A percentile compares a stretch with the other conserved stretches of the same genome.
phyloP scores from a whole-genome alignment of 1,284 basidiomycete species.

The Ustilago curta region DNA sequence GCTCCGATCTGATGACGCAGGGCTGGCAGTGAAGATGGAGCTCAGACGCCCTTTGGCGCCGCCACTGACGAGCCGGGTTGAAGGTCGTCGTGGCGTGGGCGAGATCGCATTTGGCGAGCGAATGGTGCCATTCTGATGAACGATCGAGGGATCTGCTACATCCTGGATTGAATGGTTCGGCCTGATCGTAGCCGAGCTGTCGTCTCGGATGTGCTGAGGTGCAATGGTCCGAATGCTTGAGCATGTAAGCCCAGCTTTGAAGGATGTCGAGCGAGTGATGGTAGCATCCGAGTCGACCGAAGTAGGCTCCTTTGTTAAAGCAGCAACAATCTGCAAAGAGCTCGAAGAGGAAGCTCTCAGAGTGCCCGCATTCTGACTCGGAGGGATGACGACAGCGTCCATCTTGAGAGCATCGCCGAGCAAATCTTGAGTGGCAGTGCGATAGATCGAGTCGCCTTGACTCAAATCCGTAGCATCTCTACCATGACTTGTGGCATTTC shows the following conservation, averaged over 20 bases:
- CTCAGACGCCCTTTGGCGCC: constrained; percentile 27
- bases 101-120: not conserved
- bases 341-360: constrained; percentile 14
- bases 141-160: not conserved
- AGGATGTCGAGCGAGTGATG: constrained; percentile 27
- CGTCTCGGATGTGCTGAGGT: constrained; percentile 35
- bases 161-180: constrained; percentile 20
- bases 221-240: constrained; percentile 3
- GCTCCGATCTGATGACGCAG: constrained; percentile 17
- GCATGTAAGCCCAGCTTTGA: constrained; percentile 15
- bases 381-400: constrained; percentile 42
- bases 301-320: constrained; percentile 2
- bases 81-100: constrained; percentile 17
- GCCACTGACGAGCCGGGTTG: constrained; percentile 18
- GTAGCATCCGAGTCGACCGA: constrained; percentile 22
- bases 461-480: constrained; percentile 21
- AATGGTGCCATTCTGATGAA: not conserved
- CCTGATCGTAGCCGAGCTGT: constrained; percentile 48
- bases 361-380: constrained; percentile 5
- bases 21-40: constrained; percentile 45
- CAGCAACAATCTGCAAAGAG: constrained; percentile 3
- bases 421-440: constrained; percentile 28
- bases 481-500: not conserved
- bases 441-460: constrained; percentile 20
- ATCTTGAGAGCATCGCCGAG: constrained; percentile 50